Base-by-base conservation (phyloP, 306 rosid genomes). In the Prinsepia uniflora region DNA sequence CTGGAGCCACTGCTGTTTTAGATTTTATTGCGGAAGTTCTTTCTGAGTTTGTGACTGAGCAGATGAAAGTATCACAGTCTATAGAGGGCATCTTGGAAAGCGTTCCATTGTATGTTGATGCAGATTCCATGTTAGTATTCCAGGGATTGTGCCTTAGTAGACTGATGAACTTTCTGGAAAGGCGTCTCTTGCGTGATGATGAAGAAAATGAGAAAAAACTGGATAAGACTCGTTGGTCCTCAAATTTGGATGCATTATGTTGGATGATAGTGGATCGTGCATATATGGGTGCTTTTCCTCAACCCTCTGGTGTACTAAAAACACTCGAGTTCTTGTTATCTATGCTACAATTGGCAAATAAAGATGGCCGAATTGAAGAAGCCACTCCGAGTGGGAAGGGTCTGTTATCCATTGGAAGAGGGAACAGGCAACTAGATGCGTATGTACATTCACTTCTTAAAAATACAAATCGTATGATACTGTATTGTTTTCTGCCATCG, bases 281-380 rank as follows among this genome's bases (percentile, higher is more conserved):
- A 22, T 91, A 95, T 79, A 89, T 91, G 97, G 99, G 99, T 78
- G 97, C 96, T 76, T 91, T 95, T 74, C 97, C 99, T 78, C 97
- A 91, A 70, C 93, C 97, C 61, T 79, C 90, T 54, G 90, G 87
- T 43, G 88, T 91, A 64, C 78, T 95, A 68, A 95, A 86, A 88
- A 88, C 97, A 66, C 91, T 95, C 3, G 99, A 95, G 78, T 95
- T 95, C 84, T 81, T 95, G 80, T 80, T 95, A 71, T 95, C 99
- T 75, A 95, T 95, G 99, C 77, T 95, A 83, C 99, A 95, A 79
- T 78, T 95, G 85, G 90, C 92, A 76, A 95, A 95, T 81, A 95
- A 95, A 86, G 96, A 91, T 79, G 99, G 99, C 67, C 90, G 91
- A 74, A 88, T 95, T 87, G 98, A 92, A 86, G 99, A 85, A 86